phyloP scores from a whole-genome alignment of 305 asterid species.

The Fraxinus sp. region DNA sequence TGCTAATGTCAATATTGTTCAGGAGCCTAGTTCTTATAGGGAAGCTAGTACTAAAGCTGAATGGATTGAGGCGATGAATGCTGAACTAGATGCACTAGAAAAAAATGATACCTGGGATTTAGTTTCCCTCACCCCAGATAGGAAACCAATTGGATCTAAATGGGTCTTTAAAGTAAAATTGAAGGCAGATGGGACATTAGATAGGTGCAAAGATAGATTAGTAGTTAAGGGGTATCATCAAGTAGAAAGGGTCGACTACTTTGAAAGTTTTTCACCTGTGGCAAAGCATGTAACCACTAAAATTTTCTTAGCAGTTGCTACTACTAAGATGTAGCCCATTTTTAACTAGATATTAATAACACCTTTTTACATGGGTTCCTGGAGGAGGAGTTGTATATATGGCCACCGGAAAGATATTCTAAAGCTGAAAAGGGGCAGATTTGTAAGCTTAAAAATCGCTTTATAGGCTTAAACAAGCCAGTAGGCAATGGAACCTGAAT shows the following conservation, averaged over 20 bases:
- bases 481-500: neutral
- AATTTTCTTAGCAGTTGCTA: neutral
- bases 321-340: neutral
- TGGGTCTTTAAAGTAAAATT: neutral
- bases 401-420: neutral
- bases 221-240: neutral
- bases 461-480: too few species aligned
- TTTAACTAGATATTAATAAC: neutral
- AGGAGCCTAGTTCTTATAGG: neutral
- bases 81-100: neutral
- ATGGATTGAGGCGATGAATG: neutral
- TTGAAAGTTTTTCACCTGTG: neutral
- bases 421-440: neutral
- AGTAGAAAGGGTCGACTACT: neutral
- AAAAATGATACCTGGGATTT: neutral
- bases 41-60: too few species aligned
- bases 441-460: neutral
- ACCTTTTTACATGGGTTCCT: neutral
- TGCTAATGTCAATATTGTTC: neutral
- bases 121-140: neutral
- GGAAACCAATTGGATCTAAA: neutral
- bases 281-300: neutral
- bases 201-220: neutral
- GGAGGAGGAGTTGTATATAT: neutral
- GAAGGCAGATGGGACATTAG: neutral